A percentile compares a stretch with the other conserved stretches of the same genome.
phyloP scores from a whole-genome alignment of 306 rosid species.

The Cotoneaster glaucophyllus region DNA sequence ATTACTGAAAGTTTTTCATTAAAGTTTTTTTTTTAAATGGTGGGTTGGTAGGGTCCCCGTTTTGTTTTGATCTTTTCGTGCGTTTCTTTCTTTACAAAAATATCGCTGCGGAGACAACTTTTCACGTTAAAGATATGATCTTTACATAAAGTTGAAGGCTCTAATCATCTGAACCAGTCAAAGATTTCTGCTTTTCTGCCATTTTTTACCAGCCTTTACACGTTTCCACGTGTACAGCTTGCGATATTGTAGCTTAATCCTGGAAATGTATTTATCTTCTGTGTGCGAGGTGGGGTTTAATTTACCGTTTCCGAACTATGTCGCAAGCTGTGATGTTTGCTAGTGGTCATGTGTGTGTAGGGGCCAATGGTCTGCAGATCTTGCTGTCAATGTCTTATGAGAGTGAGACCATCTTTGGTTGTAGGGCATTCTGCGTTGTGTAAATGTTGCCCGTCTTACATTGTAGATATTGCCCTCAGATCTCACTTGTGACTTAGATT shows the following conservation, averaged over 20 bases:
- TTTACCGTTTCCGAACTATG: background rate
- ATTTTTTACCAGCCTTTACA: constrained; percentile 20
- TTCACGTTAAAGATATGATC: constrained; percentile 24
- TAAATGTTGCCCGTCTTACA: background rate
- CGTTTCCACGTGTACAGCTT: constrained; percentile 11
- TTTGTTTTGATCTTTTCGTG: background rate
- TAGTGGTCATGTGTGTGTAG: background rate
- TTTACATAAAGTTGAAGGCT: constrained; percentile 21
- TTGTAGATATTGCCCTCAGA: background rate
- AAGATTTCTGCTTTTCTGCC: constrained; percentile 17
- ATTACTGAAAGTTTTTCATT: too few relatives aligned
- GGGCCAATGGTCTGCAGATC: constrained; percentile 14
- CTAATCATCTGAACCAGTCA: constrained; percentile 9
- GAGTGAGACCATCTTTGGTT: constrained; percentile 6
- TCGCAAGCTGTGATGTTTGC: background rate
- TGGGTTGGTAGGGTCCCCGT: constrained; percentile 3
- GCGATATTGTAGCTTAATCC: constrained; percentile 23
- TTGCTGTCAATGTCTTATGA: constrained; percentile 2
- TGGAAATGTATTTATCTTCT: constrained; percentile 15
- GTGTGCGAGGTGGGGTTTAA: constrained; percentile 9
- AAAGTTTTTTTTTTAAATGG: too few relatives aligned
- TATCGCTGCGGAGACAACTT: constrained; percentile 14
- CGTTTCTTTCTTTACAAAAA: constrained; percentile 9
- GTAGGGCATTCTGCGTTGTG: constrained; percentile 1
- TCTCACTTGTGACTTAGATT: background rate